phyloP scores from a whole-genome alignment of 768 basidiomycete genomes.

The Strobilomyces echinocephalus region DNA sequence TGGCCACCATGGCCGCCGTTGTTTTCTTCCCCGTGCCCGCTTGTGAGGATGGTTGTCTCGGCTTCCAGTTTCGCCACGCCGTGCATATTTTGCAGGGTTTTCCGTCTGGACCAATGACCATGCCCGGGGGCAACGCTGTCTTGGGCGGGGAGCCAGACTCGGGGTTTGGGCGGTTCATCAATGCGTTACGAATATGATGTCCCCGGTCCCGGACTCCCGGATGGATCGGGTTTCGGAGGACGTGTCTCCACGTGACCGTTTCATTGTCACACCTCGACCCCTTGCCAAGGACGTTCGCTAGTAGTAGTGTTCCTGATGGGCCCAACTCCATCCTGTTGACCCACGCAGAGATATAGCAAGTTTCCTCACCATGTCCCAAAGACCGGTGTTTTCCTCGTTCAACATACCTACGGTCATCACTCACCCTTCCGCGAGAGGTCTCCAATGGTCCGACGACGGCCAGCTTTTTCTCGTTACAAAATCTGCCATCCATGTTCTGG shows the following conservation, averaged over 20 bases:
- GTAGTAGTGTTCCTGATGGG: too few species aligned
- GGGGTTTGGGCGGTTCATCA: constrained; percentile 10
- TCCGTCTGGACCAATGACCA: constrained; percentile 88
- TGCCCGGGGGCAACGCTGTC: constrained; percentile 62
- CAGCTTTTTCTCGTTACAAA: constrained; percentile 67
- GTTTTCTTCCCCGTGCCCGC: constrained; percentile 29
- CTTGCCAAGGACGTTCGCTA: too few species aligned
- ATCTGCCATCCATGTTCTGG: constrained; percentile 64
- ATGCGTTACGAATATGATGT: not conserved
- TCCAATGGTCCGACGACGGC: constrained; percentile 76
- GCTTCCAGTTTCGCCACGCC: constrained; percentile 69
- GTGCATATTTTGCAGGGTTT: constrained; percentile 94
- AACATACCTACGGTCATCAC: constrained; percentile 57
- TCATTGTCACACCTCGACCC: not conserved
- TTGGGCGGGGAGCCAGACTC: constrained; percentile 13
- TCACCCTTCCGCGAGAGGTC: constrained; percentile 49
- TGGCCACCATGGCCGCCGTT: constrained; percentile 32
- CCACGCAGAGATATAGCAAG: too few species aligned
- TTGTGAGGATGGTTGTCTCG: constrained; percentile 30
- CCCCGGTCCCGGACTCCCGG: not conserved
- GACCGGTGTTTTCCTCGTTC: constrained; percentile 46
- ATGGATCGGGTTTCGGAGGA: not conserved
- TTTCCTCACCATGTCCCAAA: constrained; percentile 14
- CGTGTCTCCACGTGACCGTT: constrained; percentile 16
- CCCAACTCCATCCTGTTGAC: not conserved